A percentile compares a stretch with the other conserved stretches of the same genome.
Evolutionary conservation across 306 rosid species (phyloP).

Genomic region (Acacia melanoxylon): DNA sequence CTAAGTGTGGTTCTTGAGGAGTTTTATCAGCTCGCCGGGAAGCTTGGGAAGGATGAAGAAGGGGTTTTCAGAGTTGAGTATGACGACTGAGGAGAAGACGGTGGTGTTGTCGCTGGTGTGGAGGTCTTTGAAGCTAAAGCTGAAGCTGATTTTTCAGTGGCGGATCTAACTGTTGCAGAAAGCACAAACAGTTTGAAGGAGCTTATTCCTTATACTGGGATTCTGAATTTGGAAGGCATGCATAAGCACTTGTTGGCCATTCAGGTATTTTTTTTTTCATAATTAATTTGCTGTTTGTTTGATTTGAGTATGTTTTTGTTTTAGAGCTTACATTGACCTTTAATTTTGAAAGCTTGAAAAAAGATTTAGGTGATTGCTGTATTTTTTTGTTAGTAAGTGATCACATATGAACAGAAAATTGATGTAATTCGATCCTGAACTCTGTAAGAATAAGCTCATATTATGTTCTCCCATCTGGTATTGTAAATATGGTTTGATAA

Average conservation of each 20-base stretch:
- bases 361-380: background rate
- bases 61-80: slow-evolving; percentile 83
- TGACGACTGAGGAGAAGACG: slow-evolving; percentile 37
- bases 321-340: too few relatives aligned
- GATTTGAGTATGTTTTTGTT: background rate
- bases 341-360: too few relatives aligned
- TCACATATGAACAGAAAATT: background rate
- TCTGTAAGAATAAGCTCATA: too few relatives aligned
- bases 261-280: slow-evolving; percentile 63
- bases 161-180: slow-evolving; percentile 65
- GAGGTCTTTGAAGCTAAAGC: slow-evolving; percentile 70
- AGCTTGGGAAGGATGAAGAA: slow-evolving; percentile 81
- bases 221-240: slow-evolving; percentile 84
- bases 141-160: slow-evolving; percentile 53
- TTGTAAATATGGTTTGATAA: too few relatives aligned
- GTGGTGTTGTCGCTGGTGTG: slow-evolving; percentile 48
- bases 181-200: slow-evolving; percentile 60
- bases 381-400: background rate
- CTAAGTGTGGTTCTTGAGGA: slow-evolving; percentile 60
- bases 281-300: background rate
- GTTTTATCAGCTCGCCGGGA: slow-evolving; percentile 83
- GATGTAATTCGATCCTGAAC: too few relatives aligned
- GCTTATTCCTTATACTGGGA: slow-evolving; percentile 61
- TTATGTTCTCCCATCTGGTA: too few relatives aligned
- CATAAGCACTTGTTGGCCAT: slow-evolving; percentile 72